A percentile compares a stretch with the other conserved stretches of the same genome.
Conservation (phyloP, 2,329 filamentous ascomycete genomes). For the Trichoderma sp. region DNA sequence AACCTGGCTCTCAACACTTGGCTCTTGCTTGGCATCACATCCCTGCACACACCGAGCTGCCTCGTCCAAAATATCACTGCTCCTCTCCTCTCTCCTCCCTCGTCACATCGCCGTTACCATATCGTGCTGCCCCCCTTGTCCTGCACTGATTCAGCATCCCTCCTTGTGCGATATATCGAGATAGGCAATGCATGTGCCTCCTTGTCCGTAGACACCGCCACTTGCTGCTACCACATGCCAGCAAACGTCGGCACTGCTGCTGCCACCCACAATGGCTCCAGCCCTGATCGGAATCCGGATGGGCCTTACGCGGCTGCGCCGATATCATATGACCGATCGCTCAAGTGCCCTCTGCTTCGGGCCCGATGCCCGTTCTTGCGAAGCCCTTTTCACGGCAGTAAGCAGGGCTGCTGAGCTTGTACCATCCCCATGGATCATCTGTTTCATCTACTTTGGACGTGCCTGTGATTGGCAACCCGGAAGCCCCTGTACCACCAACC, state of each 20-base stretch:
- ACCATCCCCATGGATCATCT: slow-evolving; percentile 21
- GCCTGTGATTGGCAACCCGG: slow-evolving; percentile 2
- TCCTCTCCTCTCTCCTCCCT: not conserved
- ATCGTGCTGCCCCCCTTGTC: not conserved
- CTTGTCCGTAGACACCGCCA: not conserved
- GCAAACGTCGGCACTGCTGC: too few relatives aligned
- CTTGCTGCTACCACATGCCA: not conserved
- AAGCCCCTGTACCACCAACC: slow-evolving; percentile 1
- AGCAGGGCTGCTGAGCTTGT: slow-evolving; percentile 1
- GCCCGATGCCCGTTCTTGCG: slow-evolving; percentile 20
- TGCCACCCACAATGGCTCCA: not conserved
- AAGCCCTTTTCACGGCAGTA: not conserved
- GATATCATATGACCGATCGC: slow-evolving; percentile 26
- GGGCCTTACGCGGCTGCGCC: slow-evolving; percentile 23
- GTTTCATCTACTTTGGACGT: slow-evolving; percentile 19
- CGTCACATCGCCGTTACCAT: not conserved
- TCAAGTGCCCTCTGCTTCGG: slow-evolving; percentile 17
- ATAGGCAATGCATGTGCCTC: not conserved
- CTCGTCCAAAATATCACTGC: not conserved
- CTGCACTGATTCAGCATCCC: not conserved
- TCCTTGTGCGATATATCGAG: not conserved
- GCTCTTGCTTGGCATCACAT: too few relatives aligned
- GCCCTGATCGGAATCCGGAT: slow-evolving; percentile 24
- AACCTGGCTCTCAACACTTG: too few relatives aligned
- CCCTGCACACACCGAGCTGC: not conserved